Base-by-base conservation (phyloP, 257 asterid species). In the Rauvolfia tetraphylla region DNA sequence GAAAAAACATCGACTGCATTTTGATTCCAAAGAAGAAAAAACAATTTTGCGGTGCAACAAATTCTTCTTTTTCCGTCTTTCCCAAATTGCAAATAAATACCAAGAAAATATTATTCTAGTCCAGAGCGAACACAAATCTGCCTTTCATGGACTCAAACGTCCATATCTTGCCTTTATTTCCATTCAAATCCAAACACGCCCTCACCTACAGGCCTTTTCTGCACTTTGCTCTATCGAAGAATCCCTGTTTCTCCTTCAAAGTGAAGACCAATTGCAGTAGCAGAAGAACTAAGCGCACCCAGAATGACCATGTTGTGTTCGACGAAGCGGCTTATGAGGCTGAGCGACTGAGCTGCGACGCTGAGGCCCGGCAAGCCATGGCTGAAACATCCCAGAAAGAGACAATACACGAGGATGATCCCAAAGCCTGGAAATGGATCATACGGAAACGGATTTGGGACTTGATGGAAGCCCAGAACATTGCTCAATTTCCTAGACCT, bases 401-500 rank as follows among this genome's bases (percentile, higher is more conserved):
- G 68, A 83, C 78, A 54, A 85, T 44, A 29, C 83, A 88, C 59
- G 72, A 85, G 83, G 82, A 75, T 36, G 95, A 90, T 83, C 95
- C 94, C 82, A 92, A 87, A 76, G 96, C 95, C 22, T 92, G 97
- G 97, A 93, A 92, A 86, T 93, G 97, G 97, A 85, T 70, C 70
- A 89, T 93, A 29, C 81, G 97, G 38, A 90, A 90, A 79, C 88
- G 97, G 91, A 85, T 90, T 25, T 92, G 98, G 97, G 93, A 93
- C 75, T 73, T 86, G 79, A 87, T 93, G 97, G 98, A 93, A 89
- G 92, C 93, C 51, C 87, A 74, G 68, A 90, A 93, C 72, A 86
- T 93, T 8, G 96, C 98, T 54, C 93, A 92, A 83, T 93, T 93
- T 39, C 98, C 98, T 42, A 81, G 97, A 31, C 98, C 98, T 80